phyloP scores from a whole-genome alignment of 495 filamentous ascomycete genomes.

The Massariosphaeria phaeospora region DNA sequence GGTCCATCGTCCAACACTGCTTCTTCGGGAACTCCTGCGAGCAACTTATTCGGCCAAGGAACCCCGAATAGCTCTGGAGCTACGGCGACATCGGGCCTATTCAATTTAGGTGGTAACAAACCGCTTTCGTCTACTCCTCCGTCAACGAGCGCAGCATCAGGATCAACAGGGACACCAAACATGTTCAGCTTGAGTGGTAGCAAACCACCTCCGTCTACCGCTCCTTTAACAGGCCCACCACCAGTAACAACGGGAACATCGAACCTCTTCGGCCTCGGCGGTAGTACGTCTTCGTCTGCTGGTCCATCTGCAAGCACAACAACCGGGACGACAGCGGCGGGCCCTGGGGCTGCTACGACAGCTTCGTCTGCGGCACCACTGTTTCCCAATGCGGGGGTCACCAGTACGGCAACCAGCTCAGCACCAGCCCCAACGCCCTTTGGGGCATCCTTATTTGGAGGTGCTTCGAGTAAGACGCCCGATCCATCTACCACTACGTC shows the following conservation, averaged over 20 bases:
- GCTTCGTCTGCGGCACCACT: neutral
- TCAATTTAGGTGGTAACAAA: too few species aligned
- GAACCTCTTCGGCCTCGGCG: conserved; percentile 36
- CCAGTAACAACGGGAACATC: neutral
- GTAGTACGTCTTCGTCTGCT: conserved; percentile 7
- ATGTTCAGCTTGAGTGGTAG: neutral
- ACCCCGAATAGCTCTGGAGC: too few species aligned
- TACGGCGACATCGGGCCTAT: too few species aligned
- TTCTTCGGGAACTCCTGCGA: too few species aligned
- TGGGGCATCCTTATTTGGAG: conserved; percentile 18
- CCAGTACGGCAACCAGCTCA: conserved; percentile 16
- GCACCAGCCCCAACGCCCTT: conserved; percentile 30
- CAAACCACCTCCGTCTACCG: conserved; percentile 11
- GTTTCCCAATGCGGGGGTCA: conserved; percentile 1
- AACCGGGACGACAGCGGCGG: conserved; percentile 7
- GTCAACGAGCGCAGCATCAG: too few species aligned
- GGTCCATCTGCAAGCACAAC: conserved; percentile 44
- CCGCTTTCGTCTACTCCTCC: too few species aligned
- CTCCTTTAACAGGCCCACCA: conserved; percentile 25
- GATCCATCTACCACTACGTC: neutral
- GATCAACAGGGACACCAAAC: neutral
- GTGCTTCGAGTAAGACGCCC: neutral
- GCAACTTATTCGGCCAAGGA: too few species aligned
- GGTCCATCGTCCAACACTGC: too few species aligned
- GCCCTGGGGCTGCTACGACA: neutral